Base-by-base conservation (phyloP, 345 rosid genomes). In the Murraya koenigii region DNA sequence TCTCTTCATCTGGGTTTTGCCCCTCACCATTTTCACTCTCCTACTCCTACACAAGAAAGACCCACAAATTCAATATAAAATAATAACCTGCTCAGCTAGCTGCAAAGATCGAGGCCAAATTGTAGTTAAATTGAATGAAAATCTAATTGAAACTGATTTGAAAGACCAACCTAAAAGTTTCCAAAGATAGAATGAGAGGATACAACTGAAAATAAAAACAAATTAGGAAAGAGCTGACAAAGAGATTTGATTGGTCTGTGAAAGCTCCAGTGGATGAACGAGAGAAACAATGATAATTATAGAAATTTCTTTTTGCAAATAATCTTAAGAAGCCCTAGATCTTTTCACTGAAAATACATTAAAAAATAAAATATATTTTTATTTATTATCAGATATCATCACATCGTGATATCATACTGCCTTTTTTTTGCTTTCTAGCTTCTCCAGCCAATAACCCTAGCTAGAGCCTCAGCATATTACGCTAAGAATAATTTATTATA, bases 1-100 rank as follows among this genome's bases (percentile, higher is more conserved):
- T 82, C 97, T 88, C 92, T 90, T 91, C 97, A 93, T 90, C 88
- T 93, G 90, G 58, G 94, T 93, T 80, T 91, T 93, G 66, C 95
- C 95, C 75, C 95, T 85, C 89, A 89, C 94, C 97, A 93, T 91
- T 76, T 63, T 72, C 56, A 6, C n/a, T 36, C 20, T 38, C 68
- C 23, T 32, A 59, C 69, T 13, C 17, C 75, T 67, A 64, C 41
- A 74, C 14, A 23, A 30, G 15, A 15, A 38, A 35, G 22, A 17
- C 36, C 3, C 61, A 72, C 23, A n/a, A 64, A 66, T 47, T 74
- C 58, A 70, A 76, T 30, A 33, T 13, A 44, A 44, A 44, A 13
- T 11, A 44, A 44, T 44, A 44, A 44, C 49, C 49, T 44, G 5
- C 49, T 44, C 5, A 44, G 49, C 49, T 44, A 17, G 56, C 56